Base-by-base conservation (phyloP, 352 stramenopile genomes). In the Halophytophthora batemanensis region DNA sequence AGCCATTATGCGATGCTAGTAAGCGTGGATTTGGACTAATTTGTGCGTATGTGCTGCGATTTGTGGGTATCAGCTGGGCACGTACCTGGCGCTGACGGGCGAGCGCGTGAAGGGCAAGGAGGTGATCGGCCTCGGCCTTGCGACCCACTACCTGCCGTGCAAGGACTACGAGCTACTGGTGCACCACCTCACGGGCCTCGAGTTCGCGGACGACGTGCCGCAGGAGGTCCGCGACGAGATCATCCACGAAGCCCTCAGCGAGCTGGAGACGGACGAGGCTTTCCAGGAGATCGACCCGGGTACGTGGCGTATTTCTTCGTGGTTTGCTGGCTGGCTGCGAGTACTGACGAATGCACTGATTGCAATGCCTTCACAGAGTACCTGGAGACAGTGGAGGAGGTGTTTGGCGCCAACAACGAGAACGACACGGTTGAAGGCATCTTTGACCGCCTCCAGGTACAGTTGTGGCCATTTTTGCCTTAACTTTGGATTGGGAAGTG, bases 101-200 rank as follows among this genome's bases (percentile, higher is more conserved):
- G 81, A 91, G 36, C 90, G 95, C 28, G 68, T 99, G 14, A 87
- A 88, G 56, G 84, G 84, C 36, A 75, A 74, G n/a, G 87, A 96
- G 56, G 79, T 91, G 19, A 85, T 99, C 28, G 93, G 93, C 31
- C 74, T 96, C 17, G 96, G 96, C 22, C 83, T 99, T 15, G 96
- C 97, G 22, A 99, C 97, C 8, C 97, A 99, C 74, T 98, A 97
- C 68, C 59, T 99, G 28, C 67, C 78, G n/a, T 92, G 86, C 15
- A 74, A 75, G 34, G 68, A 93, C 41, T 83, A 98, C 56, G 73
- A 90, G 22, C 82, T 91, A 39, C 71, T 98, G 28, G 77, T 96
- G 50, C 61, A 89, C 61, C 88, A 93, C 40, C 60, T 98, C 6
- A 79, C 89, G 29, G 79, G 82, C 5, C 74, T 92, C 21, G 77